Conservation (phyloP, 805 yeast genomes). For the Ogataea paradorogensis region DNA sequence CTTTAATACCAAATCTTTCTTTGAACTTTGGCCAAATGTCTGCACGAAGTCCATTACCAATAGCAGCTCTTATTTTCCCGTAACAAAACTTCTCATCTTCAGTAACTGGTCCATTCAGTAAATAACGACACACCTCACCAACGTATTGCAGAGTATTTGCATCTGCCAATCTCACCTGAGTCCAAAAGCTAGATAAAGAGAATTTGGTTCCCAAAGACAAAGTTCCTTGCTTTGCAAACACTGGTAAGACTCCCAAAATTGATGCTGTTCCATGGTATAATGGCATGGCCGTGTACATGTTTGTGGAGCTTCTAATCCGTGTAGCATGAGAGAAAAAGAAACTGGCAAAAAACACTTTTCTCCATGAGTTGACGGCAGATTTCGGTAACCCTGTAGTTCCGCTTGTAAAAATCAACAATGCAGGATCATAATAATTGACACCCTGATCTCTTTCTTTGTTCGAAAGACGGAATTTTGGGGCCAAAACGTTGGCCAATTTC, state of each 20-base stretch:
- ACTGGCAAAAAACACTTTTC: conserved; percentile 73
- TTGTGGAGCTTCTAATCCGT: conserved; percentile 51
- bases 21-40: conserved; percentile 88
- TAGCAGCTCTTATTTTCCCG: conserved; percentile 57
- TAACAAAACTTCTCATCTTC: conserved; percentile 24
- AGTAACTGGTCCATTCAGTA: conserved; percentile 51
- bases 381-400: conserved; percentile 96
- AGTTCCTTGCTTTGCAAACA: conserved; percentile 59
- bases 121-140: conserved; percentile 90
- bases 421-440: conserved; percentile 58
- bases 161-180: conserved; percentile 65
- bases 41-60: conserved; percentile 86
- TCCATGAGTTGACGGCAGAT: conserved; percentile 91
- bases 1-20: conserved; percentile 66
- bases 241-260: conserved; percentile 74
- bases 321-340: conserved; percentile 66
- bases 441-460: conserved; percentile 56
- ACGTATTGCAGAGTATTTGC: conserved; percentile 90
- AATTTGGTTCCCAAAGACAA: conserved; percentile 78
- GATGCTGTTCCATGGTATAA: conserved; percentile 94
- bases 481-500: conserved; percentile 21
- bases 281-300: conserved; percentile 90
- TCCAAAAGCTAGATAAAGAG: conserved; percentile 84
- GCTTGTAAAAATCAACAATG: conserved; percentile 79
- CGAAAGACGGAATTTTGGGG: conserved; percentile 52